Conservation (phyloP, 2,329 filamentous ascomycete genomes). For the Penicillium sumatraense region DNA sequence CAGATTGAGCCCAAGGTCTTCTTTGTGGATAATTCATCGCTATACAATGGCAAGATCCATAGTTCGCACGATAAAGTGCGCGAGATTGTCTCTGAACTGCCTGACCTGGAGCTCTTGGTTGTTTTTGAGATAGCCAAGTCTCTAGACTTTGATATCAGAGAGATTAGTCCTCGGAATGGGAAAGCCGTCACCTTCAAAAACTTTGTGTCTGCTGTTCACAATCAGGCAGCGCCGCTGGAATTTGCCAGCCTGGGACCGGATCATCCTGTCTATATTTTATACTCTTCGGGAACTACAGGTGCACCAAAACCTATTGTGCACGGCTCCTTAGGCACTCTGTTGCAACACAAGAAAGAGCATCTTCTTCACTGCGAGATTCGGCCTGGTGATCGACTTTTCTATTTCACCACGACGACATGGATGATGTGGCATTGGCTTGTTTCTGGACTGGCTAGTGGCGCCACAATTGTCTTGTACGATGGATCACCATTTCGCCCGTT, state of each 20-base stretch:
- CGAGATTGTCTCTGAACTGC: conserved; percentile 73
- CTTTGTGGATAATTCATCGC: conserved; percentile 83
- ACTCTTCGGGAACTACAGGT: conserved; percentile 87
- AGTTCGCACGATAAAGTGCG: conserved; percentile 76
- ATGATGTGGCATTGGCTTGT: conserved; percentile 99
- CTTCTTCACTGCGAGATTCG: conserved; percentile 82
- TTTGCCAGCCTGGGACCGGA: conserved; percentile 83
- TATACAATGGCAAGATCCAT: conserved; percentile 92
- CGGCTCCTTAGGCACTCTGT: conserved; percentile 82
- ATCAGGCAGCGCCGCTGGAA: conserved; percentile 48
- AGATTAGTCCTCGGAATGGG: conserved; percentile 41
- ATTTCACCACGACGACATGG: conserved; percentile 95
- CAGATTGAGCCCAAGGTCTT: conserved; percentile 84
- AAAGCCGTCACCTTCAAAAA: conserved; percentile 47
- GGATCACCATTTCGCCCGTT: conserved; percentile 84
- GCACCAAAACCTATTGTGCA: conserved; percentile 93
- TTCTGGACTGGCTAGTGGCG: conserved; percentile 79
- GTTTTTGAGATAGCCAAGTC: conserved; percentile 70
- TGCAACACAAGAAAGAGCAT: conserved; percentile 98
- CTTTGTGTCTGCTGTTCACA: conserved; percentile 51
- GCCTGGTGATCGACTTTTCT: conserved; percentile 76
- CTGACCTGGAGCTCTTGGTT: conserved; percentile 70
- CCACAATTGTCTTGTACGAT: conserved; percentile 85
- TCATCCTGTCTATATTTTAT: conserved; percentile 91
- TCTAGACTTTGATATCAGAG: conserved; percentile 40